These are phyloP conservation scores for Ophiocytium majus DNA, from an alignment of 352 stramenopile genomes.

Conservation along the genomic window DNA sequence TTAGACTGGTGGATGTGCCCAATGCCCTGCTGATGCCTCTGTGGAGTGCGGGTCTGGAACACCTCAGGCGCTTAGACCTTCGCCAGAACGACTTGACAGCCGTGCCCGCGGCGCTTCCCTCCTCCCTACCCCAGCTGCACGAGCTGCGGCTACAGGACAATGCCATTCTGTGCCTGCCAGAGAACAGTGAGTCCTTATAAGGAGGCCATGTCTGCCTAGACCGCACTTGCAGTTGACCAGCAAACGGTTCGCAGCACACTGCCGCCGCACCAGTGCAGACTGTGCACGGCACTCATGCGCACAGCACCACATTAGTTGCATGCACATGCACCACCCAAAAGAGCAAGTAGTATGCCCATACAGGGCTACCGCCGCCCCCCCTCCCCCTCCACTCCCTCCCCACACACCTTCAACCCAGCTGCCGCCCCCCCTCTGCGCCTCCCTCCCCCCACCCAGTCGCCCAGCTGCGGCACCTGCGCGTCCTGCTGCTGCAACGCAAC, in stretches of 20 bases:
- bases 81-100: neutral
- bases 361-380: neutral
- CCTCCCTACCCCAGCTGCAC: neutral
- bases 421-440: too few species aligned
- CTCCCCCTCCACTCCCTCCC: too few species aligned
- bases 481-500: conserved; percentile 18
- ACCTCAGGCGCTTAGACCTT: neutral
- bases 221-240: too few species aligned
- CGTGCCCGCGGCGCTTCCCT: neutral
- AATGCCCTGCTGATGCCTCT: neutral
- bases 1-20: neutral
- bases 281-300: neutral
- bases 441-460: too few species aligned
- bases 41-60: neutral
- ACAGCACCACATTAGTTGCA: neutral
- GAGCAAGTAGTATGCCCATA: neutral
- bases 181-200: conserved; percentile 25
- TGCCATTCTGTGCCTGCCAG: neutral
- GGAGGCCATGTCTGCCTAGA: too few species aligned
- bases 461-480: neutral
- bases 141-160: conserved; percentile 5
- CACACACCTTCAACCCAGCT: too few species aligned
- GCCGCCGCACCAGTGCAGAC: neutral
- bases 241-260: too few species aligned
- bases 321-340: neutral